A percentile compares a stretch with the other conserved stretches of the same genome.
Evolutionary conservation across 1,284 basidiomycete species (phyloP).

Genomic region (Cystobasidium pallidum): DNA sequence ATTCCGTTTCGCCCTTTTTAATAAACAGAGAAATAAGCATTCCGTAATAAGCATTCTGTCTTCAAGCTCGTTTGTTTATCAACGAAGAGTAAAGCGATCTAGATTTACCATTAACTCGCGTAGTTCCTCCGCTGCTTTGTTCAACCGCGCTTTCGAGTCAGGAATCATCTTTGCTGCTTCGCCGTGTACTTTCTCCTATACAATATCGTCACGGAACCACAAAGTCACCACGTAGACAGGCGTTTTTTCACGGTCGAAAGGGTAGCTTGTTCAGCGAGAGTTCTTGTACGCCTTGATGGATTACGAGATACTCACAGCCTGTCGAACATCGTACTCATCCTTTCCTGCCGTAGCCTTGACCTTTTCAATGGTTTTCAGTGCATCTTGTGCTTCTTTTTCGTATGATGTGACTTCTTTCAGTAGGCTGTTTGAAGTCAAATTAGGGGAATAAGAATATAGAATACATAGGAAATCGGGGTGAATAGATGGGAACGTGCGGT

Average conservation of each 20-base stretch:
- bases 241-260: not conserved
- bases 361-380: slow-evolving; percentile 67
- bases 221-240: no score
- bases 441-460: no score
- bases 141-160: slow-evolving; percentile 67
- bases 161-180: slow-evolving; percentile 80
- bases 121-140: slow-evolving; percentile 67
- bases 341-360: slow-evolving; percentile 64
- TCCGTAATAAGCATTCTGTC: not conserved
- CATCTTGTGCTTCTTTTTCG: slow-evolving; percentile 67
- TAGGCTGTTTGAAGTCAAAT: no score
- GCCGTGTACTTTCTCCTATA: slow-evolving; percentile 73
- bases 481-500: no score
- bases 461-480: no score
- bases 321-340: slow-evolving; percentile 79
- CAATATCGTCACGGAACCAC: no score
- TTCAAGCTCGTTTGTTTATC: no score
- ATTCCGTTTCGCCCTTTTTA: slow-evolving; percentile 56
- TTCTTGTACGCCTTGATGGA: not conserved
- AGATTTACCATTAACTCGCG: slow-evolving; percentile 70
- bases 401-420: slow-evolving; percentile 74
- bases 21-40: not conserved
- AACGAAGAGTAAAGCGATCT: not conserved
- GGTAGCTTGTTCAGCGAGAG: not conserved
- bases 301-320: slow-evolving; percentile 68